Percentiles rank a stretch among this genome's conserved stretches.
Conservation (phyloP, 305 asterid species). For the Fraxinus sp. region DNA sequence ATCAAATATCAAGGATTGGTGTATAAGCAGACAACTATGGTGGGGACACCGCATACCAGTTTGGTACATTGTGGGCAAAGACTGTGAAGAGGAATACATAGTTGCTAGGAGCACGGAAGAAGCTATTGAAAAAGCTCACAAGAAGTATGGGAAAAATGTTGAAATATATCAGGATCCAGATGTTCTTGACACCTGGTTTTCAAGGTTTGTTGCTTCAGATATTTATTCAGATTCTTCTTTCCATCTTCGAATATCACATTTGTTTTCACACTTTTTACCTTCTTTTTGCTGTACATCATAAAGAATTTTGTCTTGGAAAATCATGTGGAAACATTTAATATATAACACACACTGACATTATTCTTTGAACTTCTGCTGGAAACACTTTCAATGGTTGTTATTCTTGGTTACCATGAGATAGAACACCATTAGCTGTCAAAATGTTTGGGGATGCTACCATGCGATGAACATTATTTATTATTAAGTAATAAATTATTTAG, state of each 20-base stretch:
- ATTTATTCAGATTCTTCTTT: neutral
- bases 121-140: slow-evolving; percentile 74
- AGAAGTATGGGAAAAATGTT: slow-evolving; percentile 71
- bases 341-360: neutral
- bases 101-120: slow-evolving; percentile 86
- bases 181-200: slow-evolving; percentile 99
- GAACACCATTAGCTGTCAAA: neutral
- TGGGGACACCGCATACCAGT: slow-evolving; percentile 99
- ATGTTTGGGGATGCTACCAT: neutral
- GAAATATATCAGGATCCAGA: slow-evolving; percentile 96
- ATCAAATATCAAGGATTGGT: slow-evolving; percentile 98
- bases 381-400: neutral
- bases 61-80: slow-evolving; percentile 90
- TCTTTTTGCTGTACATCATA: neutral
- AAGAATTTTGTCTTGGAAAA: neutral
- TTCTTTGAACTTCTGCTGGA: neutral
- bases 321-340: neutral
- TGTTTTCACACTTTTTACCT: neutral
- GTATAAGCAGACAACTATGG: slow-evolving; percentile 98
- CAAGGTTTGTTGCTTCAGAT: slow-evolving; percentile 55
- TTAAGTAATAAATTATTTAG: neutral
- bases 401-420: neutral
- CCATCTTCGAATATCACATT: neutral
- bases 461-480: neutral
- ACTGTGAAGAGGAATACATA: slow-evolving; percentile 80